Conservation (phyloP, 306 rosid species). For the Vigna unguiculata region DNA sequence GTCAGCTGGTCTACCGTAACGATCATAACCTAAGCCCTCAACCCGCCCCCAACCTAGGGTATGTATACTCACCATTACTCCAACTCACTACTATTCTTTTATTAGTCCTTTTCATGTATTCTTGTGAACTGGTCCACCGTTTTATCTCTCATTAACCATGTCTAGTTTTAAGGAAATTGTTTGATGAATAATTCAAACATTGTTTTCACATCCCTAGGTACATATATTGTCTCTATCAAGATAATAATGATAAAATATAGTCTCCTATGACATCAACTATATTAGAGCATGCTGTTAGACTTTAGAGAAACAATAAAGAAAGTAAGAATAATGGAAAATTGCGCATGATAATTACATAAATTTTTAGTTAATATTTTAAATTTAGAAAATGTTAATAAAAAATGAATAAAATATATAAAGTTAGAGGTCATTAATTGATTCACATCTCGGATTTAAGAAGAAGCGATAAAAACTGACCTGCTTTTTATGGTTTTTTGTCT, state of each 20-base stretch:
- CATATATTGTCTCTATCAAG: too few relatives aligned
- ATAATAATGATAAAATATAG: too few relatives aligned
- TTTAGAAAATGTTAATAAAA: background rate
- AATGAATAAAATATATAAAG: background rate
- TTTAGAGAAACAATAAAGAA: too few relatives aligned
- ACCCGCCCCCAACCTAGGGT: conserved; percentile 73
- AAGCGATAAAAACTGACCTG: background rate
- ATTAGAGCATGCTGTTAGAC: too few relatives aligned
- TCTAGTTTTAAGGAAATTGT: background rate
- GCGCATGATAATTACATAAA: background rate
- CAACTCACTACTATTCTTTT: too few relatives aligned
- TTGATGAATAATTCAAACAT: too few relatives aligned
- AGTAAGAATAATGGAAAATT: too few relatives aligned
- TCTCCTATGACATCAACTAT: too few relatives aligned
- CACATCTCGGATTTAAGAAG: background rate
- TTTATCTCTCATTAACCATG: background rate
- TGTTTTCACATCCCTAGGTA: too few relatives aligned
- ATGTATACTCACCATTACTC: background rate
- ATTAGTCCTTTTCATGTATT: background rate
- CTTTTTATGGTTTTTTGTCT: background rate
- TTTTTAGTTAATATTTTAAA: too few relatives aligned
- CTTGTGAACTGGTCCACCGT: background rate
- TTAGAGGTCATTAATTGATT: background rate
- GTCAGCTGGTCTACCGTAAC: conserved; percentile 87
- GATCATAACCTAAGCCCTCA: conserved; percentile 70